Percentiles rank a stretch among this genome's conserved stretches.
These are phyloP conservation scores for Metschnikowia vanudenii DNA, from an alignment of 805 yeast species.

Conservation along the genomic window DNA sequence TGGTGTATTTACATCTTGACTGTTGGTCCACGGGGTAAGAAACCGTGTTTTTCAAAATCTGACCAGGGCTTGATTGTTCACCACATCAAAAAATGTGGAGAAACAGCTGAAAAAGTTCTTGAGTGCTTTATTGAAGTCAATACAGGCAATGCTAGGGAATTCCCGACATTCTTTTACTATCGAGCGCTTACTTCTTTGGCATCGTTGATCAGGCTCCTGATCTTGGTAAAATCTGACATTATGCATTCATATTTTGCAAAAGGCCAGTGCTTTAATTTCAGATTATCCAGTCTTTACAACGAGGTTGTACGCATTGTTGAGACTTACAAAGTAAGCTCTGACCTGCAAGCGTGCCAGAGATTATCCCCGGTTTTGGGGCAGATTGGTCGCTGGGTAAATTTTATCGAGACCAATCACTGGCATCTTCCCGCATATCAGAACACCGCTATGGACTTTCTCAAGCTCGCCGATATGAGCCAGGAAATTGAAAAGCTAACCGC, in stretches of 20 bases:
- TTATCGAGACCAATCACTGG: slow-evolving; percentile 6
- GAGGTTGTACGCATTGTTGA: slow-evolving; percentile 7
- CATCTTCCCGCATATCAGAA: not conserved
- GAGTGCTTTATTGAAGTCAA: slow-evolving; percentile 44
- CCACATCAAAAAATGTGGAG: slow-evolving; percentile 41
- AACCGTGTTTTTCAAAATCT: not conserved
- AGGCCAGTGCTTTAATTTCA: slow-evolving; percentile 2
- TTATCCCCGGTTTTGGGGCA: slow-evolving; percentile 22
- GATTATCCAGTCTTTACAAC: slow-evolving; percentile 5
- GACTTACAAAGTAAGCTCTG: not conserved
- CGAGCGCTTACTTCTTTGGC: slow-evolving; percentile 54
- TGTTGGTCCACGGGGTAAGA: not conserved
- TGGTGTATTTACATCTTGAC: slow-evolving; percentile 23
- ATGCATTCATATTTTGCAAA: slow-evolving; percentile 4
- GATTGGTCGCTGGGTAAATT: slow-evolving; percentile 22
- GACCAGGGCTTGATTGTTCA: slow-evolving; percentile 25
- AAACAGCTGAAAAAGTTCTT: slow-evolving; percentile 46
- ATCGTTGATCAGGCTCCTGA: slow-evolving; percentile 45
- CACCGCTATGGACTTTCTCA: slow-evolving; percentile 22
- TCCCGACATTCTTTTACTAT: slow-evolving; percentile 53
- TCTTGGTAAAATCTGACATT: slow-evolving; percentile 40
- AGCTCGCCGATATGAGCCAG: slow-evolving; percentile 28
- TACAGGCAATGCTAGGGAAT: slow-evolving; percentile 33
- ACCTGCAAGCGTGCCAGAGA: slow-evolving; percentile 13
- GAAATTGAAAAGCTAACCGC: slow-evolving; percentile 25